These are phyloP conservation scores for Xylaria sp. DNA, from an alignment of 2,329 filamentous ascomycete genomes.

Conservation along the genomic window DNA sequence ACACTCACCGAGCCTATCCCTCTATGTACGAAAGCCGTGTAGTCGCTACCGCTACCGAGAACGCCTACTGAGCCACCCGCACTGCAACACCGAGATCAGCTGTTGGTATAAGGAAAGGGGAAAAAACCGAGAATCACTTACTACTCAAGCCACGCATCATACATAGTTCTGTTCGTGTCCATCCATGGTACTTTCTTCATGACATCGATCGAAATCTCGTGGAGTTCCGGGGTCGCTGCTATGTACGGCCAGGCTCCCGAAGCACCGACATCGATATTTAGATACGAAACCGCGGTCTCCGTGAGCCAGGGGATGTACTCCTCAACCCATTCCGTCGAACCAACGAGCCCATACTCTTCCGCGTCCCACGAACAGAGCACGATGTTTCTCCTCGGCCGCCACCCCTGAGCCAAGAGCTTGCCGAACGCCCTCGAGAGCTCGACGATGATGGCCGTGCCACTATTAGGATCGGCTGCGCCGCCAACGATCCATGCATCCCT, in stretches of 20 bases:
- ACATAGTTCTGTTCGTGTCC: slow-evolving; percentile 54
- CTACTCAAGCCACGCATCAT: slow-evolving; percentile 55
- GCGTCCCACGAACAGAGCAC: slow-evolving; percentile 79
- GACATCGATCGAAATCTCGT: slow-evolving; percentile 71
- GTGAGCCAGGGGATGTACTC: slow-evolving; percentile 82
- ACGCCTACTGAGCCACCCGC: slow-evolving; percentile 63
- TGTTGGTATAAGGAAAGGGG: background rate
- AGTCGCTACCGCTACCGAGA: slow-evolving; percentile 74
- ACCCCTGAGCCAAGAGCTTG: slow-evolving; percentile 75
- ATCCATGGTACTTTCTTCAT: slow-evolving; percentile 72
- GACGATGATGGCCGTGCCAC: slow-evolving; percentile 79
- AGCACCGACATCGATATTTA: slow-evolving; percentile 81
- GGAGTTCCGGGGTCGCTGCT: slow-evolving; percentile 73
- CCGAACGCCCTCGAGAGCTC: slow-evolving; percentile 81
- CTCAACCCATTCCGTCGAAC: slow-evolving; percentile 88
- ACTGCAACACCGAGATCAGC: slow-evolving; percentile 9
- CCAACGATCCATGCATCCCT: slow-evolving; percentile 86
- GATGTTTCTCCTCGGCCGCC: slow-evolving; percentile 83
- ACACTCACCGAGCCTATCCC: slow-evolving; percentile 55
- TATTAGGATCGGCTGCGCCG: slow-evolving; percentile 87
- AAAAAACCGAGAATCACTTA: slow-evolving; percentile 14
- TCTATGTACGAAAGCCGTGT: slow-evolving; percentile 72
- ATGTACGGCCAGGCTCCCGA: slow-evolving; percentile 68
- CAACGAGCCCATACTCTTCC: slow-evolving; percentile 83
- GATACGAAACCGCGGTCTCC: slow-evolving; percentile 76